Evolutionary conservation across 2,329 filamentous ascomycete species (phyloP).

Genomic region (Myriosclerotinia duriaeana): DNA sequence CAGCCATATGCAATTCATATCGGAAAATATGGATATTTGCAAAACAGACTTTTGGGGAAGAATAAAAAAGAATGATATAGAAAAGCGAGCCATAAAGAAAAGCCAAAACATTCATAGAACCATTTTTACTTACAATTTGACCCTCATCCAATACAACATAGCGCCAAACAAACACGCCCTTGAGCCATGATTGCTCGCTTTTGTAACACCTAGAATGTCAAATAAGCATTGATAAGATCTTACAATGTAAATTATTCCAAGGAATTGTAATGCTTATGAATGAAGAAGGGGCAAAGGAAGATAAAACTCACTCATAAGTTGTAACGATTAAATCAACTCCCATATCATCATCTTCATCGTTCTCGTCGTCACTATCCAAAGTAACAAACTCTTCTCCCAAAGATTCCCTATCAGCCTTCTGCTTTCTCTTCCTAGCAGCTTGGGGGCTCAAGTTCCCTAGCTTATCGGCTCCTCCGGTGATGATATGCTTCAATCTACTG

Average conservation of each 20-base stretch:
- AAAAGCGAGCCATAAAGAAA: too few species aligned
- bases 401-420: constrained; percentile 24
- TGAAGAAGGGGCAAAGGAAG: neutral
- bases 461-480: constrained; percentile 47
- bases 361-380: constrained; percentile 37
- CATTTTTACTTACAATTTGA: constrained; percentile 46
- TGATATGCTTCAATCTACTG: constrained; percentile 48
- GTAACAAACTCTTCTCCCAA: constrained; percentile 28
- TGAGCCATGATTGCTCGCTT: constrained; percentile 50
- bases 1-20: too few species aligned
- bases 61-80: too few species aligned
- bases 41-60: too few species aligned
- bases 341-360: constrained; percentile 37
- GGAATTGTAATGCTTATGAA: neutral
- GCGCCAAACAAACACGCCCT: constrained; percentile 51
- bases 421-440: constrained; percentile 32
- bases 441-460: constrained; percentile 44
- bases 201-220: constrained; percentile 38
- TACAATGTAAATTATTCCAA: neutral
- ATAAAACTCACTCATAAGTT: constrained; percentile 46
- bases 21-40: too few species aligned
- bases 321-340: constrained; percentile 49
- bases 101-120: neutral
- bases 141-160: constrained; percentile 56
- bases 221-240: neutral